Conservation (phyloP, 2,329 filamentous ascomycete genomes). For the Trichoderma lentiforme region DNA sequence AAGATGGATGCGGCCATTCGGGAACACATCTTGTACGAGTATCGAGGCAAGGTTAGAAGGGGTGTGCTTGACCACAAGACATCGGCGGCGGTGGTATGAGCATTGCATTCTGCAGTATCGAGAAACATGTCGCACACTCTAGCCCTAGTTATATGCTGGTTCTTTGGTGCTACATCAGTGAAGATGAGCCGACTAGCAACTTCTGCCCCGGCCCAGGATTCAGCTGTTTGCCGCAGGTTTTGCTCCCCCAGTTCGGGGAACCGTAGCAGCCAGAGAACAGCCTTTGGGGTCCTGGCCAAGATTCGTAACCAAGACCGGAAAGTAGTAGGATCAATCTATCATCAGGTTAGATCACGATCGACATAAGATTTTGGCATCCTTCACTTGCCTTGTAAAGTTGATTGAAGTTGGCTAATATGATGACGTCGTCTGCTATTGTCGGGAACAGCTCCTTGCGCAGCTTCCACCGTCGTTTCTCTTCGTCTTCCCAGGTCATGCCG, state of each 20-base stretch:
- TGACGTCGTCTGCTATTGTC: constrained; percentile 70
- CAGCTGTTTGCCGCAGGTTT: constrained; percentile 77
- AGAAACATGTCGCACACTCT: constrained; percentile 92
- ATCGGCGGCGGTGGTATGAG: constrained; percentile 94
- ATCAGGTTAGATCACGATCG: not conserved
- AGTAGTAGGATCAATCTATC: constrained; percentile 90
- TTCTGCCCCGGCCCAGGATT: constrained; percentile 76
- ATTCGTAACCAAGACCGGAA: constrained; percentile 96
- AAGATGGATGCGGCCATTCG: constrained; percentile 96
- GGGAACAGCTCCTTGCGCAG: constrained; percentile 95
- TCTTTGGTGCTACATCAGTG: constrained; percentile 94
- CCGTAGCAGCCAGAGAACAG: constrained; percentile 90
- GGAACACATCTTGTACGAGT: constrained; percentile 98
- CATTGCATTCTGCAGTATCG: constrained; percentile 97
- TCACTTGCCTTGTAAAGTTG: constrained; percentile 87
- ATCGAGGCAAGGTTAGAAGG: constrained; percentile 82
- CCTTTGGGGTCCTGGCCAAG: constrained; percentile 77
- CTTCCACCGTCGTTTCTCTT: constrained; percentile 77
- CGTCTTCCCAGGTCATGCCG: constrained; percentile 74
- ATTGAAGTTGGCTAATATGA: constrained; percentile 97
- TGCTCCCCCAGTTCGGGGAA: constrained; percentile 91
- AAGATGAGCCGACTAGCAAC: constrained; percentile 88
- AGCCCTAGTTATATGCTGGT: constrained; percentile 87
- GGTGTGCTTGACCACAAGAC: constrained; percentile 96
- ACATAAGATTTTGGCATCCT: not conserved